Base-by-base conservation (phyloP, 1,284 basidiomycete species). In the Athelia psychrophila region DNA sequence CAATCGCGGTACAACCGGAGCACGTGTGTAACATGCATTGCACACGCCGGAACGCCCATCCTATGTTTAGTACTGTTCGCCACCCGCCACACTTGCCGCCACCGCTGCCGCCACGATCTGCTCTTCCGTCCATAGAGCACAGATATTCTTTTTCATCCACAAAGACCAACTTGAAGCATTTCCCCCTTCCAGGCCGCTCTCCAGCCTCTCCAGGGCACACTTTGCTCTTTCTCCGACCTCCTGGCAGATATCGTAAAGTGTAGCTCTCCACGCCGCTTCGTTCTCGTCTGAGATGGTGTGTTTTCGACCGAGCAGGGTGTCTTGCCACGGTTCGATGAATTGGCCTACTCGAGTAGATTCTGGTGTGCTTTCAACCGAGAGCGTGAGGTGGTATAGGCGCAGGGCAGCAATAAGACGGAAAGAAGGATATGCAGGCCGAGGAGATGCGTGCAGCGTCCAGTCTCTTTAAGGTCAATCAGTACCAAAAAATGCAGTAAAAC, bases 341-440 rank as follows among this genome's bases (percentile, higher is more conserved):
- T 58, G 54, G 16, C 73, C 71, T 22, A 63, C 52, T 23, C 60
- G 57, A 48, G 58, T 55, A 16, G 59, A 62, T 57, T 56, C 32
- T 57, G 50, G 25, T 57, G 52, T 30, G 56, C 58, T 13, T 62
- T 53, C 16, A 60, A 54, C 23, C 24, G 48, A 22, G 60, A 42
- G 57, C 44, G 75, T 58, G 25, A 77, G 57, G 59, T 83, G 74
- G 50, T 83, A 75, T 3, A 93, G 72, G 25, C 91, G 82, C 38
- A 94, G 69, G 0, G 86, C 83, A 24, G 81, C 79, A 25, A 89
- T 80, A 12, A 93, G 67, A 15, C 88, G 80, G 68, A 84, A 93
- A 1, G 91, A 93, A 2, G 90, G 88, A 58, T 86, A 78, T 5
- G 82, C 80, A n/a, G 83, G 77, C 9, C 63, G 60, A 23, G 83